Conservation (phyloP, 2,329 filamentous ascomycete species). For the Apiospora sp. region DNA sequence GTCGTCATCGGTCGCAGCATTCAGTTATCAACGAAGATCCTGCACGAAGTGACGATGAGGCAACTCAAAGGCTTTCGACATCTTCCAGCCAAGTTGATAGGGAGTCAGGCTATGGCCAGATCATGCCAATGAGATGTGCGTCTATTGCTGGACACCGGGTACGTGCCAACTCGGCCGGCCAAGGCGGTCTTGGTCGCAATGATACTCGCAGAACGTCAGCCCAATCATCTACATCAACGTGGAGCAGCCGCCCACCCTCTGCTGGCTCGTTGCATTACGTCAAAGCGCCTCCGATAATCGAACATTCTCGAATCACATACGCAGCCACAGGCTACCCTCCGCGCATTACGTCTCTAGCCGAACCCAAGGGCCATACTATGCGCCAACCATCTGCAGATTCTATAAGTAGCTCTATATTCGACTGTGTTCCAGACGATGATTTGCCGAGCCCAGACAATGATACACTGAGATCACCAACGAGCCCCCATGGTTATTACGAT, state of each 20-base stretch:
- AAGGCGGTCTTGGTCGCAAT: neutral
- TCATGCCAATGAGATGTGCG: constrained; percentile 2
- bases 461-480: constrained; percentile 32
- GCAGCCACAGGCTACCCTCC: constrained; percentile 33
- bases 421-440: constrained; percentile 40
- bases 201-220: neutral
- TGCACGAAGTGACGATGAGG: neutral
- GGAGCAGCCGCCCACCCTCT: constrained; percentile 9
- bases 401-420: constrained; percentile 46
- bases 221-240: neutral
- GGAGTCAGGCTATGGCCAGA: constrained; percentile 3
- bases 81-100: neutral
- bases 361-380: constrained; percentile 33
- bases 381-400: constrained; percentile 46
- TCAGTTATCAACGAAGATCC: neutral
- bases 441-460: constrained; percentile 32
- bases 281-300: neutral
- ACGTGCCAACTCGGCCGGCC: constrained; percentile 2
- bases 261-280: neutral
- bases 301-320: neutral
- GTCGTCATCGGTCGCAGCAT: neutral
- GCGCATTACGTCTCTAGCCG: constrained; percentile 37
- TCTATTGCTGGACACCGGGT: neutral
- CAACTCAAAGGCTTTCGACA: neutral
- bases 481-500: constrained; percentile 30